These are phyloP conservation scores for Schoenoplectus tabernaemontani DNA, from an alignment of 202 grass and related monocot genomes.

Conservation along the genomic window DNA sequence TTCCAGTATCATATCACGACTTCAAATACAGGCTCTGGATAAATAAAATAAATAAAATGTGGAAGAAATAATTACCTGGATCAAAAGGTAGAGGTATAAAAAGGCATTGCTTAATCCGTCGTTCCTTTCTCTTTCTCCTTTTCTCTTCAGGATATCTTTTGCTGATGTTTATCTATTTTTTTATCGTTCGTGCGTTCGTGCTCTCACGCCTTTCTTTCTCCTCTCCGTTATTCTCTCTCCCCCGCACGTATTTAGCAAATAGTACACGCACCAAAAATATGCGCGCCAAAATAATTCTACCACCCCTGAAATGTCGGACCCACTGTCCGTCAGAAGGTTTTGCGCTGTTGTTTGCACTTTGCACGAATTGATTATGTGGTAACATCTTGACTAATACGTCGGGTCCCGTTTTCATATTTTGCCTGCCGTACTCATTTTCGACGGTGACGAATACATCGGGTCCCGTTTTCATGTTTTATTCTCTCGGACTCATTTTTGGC, in stretches of 20 bases:
- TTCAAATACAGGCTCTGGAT: neutral
- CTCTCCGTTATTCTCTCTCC: slow-evolving; percentile 15
- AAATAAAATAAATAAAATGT: neutral
- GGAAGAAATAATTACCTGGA: neutral
- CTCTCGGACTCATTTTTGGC: no score
- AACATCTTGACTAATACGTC: neutral
- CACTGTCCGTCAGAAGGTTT: neutral
- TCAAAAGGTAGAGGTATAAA: slow-evolving; percentile 5
- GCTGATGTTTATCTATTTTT: slow-evolving; percentile 4
- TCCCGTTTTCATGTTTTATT: no score
- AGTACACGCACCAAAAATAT: neutral
- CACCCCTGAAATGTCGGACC: neutral
- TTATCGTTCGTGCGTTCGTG: slow-evolving; percentile 11
- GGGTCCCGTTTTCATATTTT: no score
- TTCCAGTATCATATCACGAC: neutral
- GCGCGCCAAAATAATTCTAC: slow-evolving; percentile 1
- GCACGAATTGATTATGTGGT: neutral
- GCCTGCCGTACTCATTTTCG: no score
- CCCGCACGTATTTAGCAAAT: slow-evolving; percentile 21
- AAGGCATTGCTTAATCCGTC: neutral
- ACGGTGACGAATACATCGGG: no score
- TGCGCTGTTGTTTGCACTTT: neutral
- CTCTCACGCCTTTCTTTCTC: neutral
- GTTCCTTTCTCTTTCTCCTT: neutral
- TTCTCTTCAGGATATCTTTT: neutral